A percentile compares a stretch with the other conserved stretches of the same genome.
These are phyloP conservation scores for Amphicarpaea edgeworthii DNA, from an alignment of 306 rosid genomes.

Conservation along the genomic window DNA sequence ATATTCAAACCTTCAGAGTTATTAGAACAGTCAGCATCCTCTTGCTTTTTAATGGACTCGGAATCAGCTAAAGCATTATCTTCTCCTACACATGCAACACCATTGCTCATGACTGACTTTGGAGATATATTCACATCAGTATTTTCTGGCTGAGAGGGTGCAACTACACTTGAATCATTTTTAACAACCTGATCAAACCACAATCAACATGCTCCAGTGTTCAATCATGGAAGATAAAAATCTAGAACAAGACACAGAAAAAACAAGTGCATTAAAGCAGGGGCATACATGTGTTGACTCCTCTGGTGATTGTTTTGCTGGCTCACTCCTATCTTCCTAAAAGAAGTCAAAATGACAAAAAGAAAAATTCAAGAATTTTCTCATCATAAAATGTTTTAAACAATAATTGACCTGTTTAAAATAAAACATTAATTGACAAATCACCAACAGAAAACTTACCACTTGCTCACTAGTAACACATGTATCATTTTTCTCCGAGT, in stretches of 20 bases:
- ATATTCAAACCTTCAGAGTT: conserved; percentile 48
- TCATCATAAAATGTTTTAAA: conserved; percentile 12
- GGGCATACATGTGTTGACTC: conserved; percentile 59
- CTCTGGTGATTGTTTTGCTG: conserved; percentile 55
- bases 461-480: conserved; percentile 54
- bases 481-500: conserved; percentile 64
- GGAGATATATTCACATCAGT: conserved; percentile 52
- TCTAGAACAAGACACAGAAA: neutral
- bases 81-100: conserved; percentile 56
- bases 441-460: conserved; percentile 55
- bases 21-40: conserved; percentile 51
- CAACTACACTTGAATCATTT: conserved; percentile 46
- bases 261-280: neutral
- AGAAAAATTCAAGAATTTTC: neutral
- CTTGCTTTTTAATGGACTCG: conserved; percentile 60
- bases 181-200: conserved; percentile 59
- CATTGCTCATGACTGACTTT: conserved; percentile 67
- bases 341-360: conserved; percentile 25
- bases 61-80: conserved; percentile 52
- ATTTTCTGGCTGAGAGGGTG: conserved; percentile 56
- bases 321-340: conserved; percentile 67
- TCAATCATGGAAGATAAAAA: conserved; percentile 8
- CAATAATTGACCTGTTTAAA: conserved; percentile 2
- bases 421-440: conserved; percentile 15
- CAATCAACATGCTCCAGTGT: conserved; percentile 16